Evolutionary conservation across 176 grass and related monocot genomes (phyloP).

Genomic region (Secale cereale): DNA sequence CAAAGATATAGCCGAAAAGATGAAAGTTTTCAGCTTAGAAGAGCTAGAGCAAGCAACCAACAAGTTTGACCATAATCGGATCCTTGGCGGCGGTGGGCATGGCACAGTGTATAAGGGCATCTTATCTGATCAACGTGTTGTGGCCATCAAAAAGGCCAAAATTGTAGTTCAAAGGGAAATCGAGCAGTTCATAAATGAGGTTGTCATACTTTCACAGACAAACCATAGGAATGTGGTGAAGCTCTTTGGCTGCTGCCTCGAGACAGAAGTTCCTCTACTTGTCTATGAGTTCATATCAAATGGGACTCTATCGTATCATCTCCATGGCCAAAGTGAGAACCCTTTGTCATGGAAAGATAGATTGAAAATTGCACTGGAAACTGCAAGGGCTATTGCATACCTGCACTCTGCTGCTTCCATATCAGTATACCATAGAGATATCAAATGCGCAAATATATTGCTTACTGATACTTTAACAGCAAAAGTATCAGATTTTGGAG

Average conservation of each 20-base stretch:
- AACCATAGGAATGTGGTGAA: conserved; percentile 55
- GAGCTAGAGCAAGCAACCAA: conserved; percentile 50
- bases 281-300: conserved; percentile 51
- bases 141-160: conserved; percentile 50
- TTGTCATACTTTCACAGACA: conserved; percentile 54
- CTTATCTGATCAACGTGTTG: conserved; percentile 40
- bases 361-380: conserved; percentile 41
- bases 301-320: conserved; percentile 36
- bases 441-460: conserved; percentile 50
- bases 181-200: conserved; percentile 51
- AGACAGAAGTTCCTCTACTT: conserved; percentile 38
- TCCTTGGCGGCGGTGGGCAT: conserved; percentile 33
- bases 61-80: conserved; percentile 39
- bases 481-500: conserved; percentile 47
- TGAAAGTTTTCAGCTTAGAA: conserved; percentile 40
- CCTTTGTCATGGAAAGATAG: conserved; percentile 39
- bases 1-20: conserved; percentile 36
- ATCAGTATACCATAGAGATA: conserved; percentile 50
- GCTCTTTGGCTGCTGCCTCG: conserved; percentile 32
- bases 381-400: conserved; percentile 34
- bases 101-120: conserved; percentile 45
- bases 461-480: conserved; percentile 31
- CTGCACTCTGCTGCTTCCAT: conserved; percentile 30
- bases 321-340: neutral
- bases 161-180: conserved; percentile 42